These are phyloP conservation scores for Oryza brachyantha DNA, from an alignment of 176 grass and related monocot genomes.

Conservation along the genomic window DNA sequence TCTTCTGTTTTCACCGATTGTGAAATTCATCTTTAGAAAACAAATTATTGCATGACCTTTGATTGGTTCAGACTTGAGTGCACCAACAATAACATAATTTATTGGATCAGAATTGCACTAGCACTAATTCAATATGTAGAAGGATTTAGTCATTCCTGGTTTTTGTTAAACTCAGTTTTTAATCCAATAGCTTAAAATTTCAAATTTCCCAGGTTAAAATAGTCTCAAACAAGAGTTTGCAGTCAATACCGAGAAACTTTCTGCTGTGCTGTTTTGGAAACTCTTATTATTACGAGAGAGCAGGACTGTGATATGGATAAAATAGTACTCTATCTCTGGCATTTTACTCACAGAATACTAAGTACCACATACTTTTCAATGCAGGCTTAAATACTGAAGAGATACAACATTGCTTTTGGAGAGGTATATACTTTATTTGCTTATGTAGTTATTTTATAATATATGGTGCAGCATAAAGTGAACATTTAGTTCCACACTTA, in stretches of 20 bases:
- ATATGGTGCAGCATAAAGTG: neutral
- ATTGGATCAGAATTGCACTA: neutral
- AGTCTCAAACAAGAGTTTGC: neutral
- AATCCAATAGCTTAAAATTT: neutral
- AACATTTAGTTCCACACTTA: neutral
- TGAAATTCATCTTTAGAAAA: neutral
- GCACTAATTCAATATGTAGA: neutral
- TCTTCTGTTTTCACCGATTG: neutral
- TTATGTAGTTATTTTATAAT: slow-evolving; percentile 5
- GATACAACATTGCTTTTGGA: slow-evolving; percentile 77
- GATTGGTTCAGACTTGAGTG: neutral
- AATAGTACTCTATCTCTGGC: neutral
- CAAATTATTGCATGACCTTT: neutral
- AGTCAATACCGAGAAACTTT: neutral
- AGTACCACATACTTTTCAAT: neutral
- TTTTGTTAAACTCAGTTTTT: neutral
- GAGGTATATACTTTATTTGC: slow-evolving; percentile 45
- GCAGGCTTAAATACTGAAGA: slow-evolving; percentile 58
- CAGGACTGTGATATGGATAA: neutral
- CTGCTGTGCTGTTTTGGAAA: neutral
- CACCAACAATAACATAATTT: neutral
- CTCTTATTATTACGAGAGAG: neutral
- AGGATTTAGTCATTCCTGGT: neutral
- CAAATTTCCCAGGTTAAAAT: neutral
- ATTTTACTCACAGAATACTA: slow-evolving; percentile 13